Percentiles rank a stretch among this genome's conserved stretches.
phyloP scores from a whole-genome alignment of 768 basidiomycete species.

The Mycena galopus region DNA sequence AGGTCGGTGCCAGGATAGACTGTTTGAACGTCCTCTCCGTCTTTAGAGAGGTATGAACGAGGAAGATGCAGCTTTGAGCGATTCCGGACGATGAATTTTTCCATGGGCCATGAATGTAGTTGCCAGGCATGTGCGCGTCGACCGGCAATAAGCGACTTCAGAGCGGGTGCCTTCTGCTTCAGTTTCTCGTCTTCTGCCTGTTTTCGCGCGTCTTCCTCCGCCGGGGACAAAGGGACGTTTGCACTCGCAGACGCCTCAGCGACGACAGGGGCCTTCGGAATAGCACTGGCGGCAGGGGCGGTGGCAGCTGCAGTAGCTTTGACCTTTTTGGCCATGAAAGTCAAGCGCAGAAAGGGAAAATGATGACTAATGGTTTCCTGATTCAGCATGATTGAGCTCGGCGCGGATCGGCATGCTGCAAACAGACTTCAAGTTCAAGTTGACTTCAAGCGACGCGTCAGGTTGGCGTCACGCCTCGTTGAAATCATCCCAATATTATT shows the following conservation, averaged over 20 bases:
- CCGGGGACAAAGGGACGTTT: not conserved
- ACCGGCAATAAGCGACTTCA: constrained; percentile 45
- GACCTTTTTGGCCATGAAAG: not conserved
- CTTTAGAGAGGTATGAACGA: constrained; percentile 51
- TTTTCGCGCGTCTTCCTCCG: not conserved
- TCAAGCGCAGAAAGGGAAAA: not conserved
- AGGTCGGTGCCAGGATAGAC: constrained; percentile 51
- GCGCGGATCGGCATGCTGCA: not conserved
- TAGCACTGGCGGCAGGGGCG: not conserved
- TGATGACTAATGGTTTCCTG: not conserved
- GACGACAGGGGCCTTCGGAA: no score
- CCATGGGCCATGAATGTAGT: constrained; percentile 55
- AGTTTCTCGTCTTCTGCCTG: constrained; percentile 16
- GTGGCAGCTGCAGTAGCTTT: not conserved
- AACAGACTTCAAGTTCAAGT: not conserved
- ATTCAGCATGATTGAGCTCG: not conserved
- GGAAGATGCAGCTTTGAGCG: constrained; percentile 54
- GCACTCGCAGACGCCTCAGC: not conserved
- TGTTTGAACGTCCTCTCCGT: constrained; percentile 50
- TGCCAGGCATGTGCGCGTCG: constrained; percentile 55
- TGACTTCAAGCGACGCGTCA: not conserved
- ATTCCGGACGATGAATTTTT: constrained; percentile 46
- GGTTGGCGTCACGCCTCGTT: not conserved
- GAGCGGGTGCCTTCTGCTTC: constrained; percentile 42
- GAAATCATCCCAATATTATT: not conserved